Conservation (phyloP, 805 yeast genomes). For the Metschnikowia arizonensis region DNA sequence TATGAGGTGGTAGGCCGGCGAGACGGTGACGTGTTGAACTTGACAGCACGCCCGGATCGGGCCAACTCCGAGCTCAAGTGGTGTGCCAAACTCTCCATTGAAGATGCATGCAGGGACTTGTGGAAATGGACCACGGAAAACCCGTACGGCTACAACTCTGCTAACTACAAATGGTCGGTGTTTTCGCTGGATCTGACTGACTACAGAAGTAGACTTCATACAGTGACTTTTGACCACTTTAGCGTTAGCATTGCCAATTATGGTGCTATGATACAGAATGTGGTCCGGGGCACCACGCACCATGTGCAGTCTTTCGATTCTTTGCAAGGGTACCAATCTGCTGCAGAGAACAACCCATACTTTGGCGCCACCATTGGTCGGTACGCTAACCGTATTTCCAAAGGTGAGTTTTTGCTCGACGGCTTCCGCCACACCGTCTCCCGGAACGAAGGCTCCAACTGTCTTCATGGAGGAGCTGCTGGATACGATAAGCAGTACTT, state of each 20-base stretch:
- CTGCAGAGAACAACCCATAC: slow-evolving; percentile 43
- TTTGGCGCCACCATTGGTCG: slow-evolving; percentile 67
- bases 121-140: slow-evolving; percentile 75
- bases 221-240: slow-evolving; percentile 26
- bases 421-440: slow-evolving; percentile 41
- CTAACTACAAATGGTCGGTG: slow-evolving; percentile 31
- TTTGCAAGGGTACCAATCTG: slow-evolving; percentile 25
- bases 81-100: slow-evolving; percentile 53
- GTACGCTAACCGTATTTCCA: slow-evolving; percentile 54
- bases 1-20: slow-evolving; percentile 64
- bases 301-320: slow-evolving; percentile 39
- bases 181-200: slow-evolving; percentile 19
- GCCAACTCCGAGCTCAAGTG: slow-evolving; percentile 66
- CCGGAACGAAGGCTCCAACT: slow-evolving; percentile 35
- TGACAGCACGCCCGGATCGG: slow-evolving; percentile 66
- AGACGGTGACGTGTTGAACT: slow-evolving; percentile 70
- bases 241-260: slow-evolving; percentile 44
- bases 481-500: slow-evolving; percentile 51
- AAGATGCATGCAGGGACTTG: slow-evolving; percentile 63
- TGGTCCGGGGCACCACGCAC: slow-evolving; percentile 35
- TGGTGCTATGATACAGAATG: slow-evolving; percentile 49
- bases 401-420: slow-evolving; percentile 40
- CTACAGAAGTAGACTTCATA: slow-evolving; percentile 34
- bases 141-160: slow-evolving; percentile 54
- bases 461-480: slow-evolving; percentile 52